Base-by-base conservation (phyloP, 495 filamentous ascomycete species). In the Aspergillus asperescens region DNA sequence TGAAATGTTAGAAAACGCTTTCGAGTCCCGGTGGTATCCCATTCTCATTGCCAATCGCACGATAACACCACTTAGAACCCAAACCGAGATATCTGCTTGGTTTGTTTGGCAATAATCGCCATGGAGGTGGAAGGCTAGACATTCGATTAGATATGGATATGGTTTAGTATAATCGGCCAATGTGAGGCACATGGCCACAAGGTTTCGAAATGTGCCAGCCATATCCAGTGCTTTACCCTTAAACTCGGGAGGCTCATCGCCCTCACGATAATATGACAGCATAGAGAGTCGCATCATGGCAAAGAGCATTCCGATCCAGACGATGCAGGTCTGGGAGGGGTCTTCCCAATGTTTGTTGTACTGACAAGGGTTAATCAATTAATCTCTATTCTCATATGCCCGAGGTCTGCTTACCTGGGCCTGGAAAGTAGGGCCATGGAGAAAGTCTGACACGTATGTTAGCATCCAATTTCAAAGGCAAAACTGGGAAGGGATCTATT, bases 11-110 rank as follows among this genome's bases (percentile, higher is more conserved):
- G 88, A 78, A 61, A 89, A 96, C 68, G 85, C 83, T 60, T 86
- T 87, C 12, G 88, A 82, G 64, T 99, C 93, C 49, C 94, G 81
- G 62, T 99, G 93, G 54, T 96, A 94, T 40, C 93, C 93, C 89
- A 95, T 95, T 22, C 89, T 80, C 78, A 96, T 90, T 8, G 92
- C 89, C 48, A 96, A 71, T 50, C 92, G 83, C 20, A 88, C 83
- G 54, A 95, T 82, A 59, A 94, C 81, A 18, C 88, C 86, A 7
- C 82, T 77, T 48, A 93, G 79, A 40, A 96, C 74, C 85, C 91
- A 94, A 8, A 94, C 74, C 9, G 84, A 86, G 8, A 87, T 74
- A 52, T 96, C 91, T 9, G 87, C 80, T 57, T 96, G 89, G 70
- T 82, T 84, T 38, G 82, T 85, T 49, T 87, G 80, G 15, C 81